Conservation (phyloP, 352 stramenopile species). For the Globisporangium apiculatum region DNA sequence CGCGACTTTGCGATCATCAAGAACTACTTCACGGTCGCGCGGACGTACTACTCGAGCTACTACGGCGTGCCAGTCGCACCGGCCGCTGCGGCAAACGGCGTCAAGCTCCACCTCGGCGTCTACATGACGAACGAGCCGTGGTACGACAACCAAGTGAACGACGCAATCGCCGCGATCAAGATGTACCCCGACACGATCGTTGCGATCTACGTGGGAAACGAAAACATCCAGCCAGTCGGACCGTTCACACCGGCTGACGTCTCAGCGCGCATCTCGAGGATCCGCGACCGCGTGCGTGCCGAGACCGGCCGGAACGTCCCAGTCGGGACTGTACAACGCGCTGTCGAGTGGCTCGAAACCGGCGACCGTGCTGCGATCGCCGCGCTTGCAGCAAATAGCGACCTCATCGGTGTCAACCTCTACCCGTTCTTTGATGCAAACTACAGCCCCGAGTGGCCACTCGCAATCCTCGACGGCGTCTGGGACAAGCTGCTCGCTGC, state of each 20-base stretch:
- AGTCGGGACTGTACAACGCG: slow-evolving; percentile 68
- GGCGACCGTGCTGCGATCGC: slow-evolving; percentile 27
- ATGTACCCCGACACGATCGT: slow-evolving; percentile 47
- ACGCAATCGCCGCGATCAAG: slow-evolving; percentile 34
- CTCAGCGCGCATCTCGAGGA: slow-evolving; percentile 18
- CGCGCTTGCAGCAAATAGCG: slow-evolving; percentile 34
- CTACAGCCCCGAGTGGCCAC: slow-evolving; percentile 36
- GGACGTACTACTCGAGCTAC: slow-evolving; percentile 77
- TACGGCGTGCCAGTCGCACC: slow-evolving; percentile 41
- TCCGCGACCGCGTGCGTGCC: slow-evolving; percentile 22
- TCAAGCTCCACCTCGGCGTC: slow-evolving; percentile 67
- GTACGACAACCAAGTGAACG: slow-evolving; percentile 41
- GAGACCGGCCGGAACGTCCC: slow-evolving; percentile 30
- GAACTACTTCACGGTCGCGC: slow-evolving; percentile 44
- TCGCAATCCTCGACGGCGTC: slow-evolving; percentile 42
- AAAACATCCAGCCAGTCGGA: slow-evolving; percentile 53
- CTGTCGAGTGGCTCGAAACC: slow-evolving; percentile 46
- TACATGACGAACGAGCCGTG: slow-evolving; percentile 71
- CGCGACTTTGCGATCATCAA: slow-evolving; percentile 67
- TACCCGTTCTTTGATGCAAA: slow-evolving; percentile 68
- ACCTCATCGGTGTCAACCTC: slow-evolving; percentile 80
- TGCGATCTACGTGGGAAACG: slow-evolving; percentile 64
- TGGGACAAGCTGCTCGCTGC: slow-evolving; percentile 45
- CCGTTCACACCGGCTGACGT: slow-evolving; percentile 36
- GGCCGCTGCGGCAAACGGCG: slow-evolving; percentile 27